phyloP scores from a whole-genome alignment of 805 yeast genomes.

The Candida suzukii region DNA sequence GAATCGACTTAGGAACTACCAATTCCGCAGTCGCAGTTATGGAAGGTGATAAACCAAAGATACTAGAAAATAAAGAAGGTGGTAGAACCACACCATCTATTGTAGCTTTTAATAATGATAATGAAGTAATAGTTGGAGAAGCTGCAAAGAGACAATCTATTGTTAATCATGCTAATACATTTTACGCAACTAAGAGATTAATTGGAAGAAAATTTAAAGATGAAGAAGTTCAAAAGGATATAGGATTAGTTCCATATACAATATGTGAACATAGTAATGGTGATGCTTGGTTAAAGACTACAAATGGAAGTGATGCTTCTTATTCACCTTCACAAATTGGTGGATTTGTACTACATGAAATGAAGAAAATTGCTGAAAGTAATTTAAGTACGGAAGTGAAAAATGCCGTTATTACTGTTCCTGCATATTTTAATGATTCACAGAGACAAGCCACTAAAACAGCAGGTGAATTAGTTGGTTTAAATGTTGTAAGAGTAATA shows the following conservation, averaged over 20 bases:
- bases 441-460: slow-evolving; percentile 90
- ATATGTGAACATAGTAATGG: slow-evolving; percentile 87
- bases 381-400: slow-evolving; percentile 70
- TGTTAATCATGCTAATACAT: slow-evolving; percentile 88
- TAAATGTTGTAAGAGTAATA: slow-evolving; percentile 78
- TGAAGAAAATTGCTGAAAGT: slow-evolving; percentile 91
- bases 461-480: slow-evolving; percentile 92
- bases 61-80: slow-evolving; percentile 74
- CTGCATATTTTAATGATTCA: slow-evolving; percentile 84
- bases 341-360: slow-evolving; percentile 84
- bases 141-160: slow-evolving; percentile 97
- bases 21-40: slow-evolving; percentile 84
- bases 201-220: slow-evolving; percentile 92
- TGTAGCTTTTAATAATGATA: slow-evolving; percentile 88
- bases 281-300: slow-evolving; percentile 88
- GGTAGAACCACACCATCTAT: slow-evolving; percentile 85
- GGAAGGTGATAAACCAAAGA: slow-evolving; percentile 73
- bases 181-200: slow-evolving; percentile 90
- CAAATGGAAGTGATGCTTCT: slow-evolving; percentile 57
- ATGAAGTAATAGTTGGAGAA: slow-evolving; percentile 87
- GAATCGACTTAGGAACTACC: slow-evolving; percentile 84
- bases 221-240: slow-evolving; percentile 83
- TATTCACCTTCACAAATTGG: slow-evolving; percentile 97
- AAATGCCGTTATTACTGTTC: slow-evolving; percentile 88
- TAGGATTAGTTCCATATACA: slow-evolving; percentile 82